Evolutionary conservation across 345 rosid genomes (phyloP).

Genomic region (Lenwebbia sp.): DNA sequence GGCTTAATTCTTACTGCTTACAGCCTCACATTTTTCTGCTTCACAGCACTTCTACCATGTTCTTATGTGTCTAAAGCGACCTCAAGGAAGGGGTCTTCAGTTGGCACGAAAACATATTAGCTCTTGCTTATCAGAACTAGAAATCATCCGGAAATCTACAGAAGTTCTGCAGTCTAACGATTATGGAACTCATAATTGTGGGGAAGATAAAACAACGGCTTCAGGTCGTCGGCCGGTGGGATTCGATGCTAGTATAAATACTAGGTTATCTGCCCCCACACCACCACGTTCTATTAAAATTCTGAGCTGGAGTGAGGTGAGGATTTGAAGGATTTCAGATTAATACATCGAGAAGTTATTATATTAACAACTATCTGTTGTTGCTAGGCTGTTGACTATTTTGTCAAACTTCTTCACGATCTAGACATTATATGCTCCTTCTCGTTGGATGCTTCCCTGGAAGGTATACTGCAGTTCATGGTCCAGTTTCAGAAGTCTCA

Average conservation of each 20-base stretch:
- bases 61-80: slow-evolving; percentile 74
- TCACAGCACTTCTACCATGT: slow-evolving; percentile 89
- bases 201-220: slow-evolving; percentile 75
- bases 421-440: slow-evolving; percentile 70
- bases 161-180: slow-evolving; percentile 32
- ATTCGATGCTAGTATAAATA: slow-evolving; percentile 82
- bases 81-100: slow-evolving; percentile 93
- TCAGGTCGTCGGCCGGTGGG: slow-evolving; percentile 76
- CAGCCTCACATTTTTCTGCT: slow-evolving; percentile 6
- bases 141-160: slow-evolving; percentile 38
- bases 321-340: background rate
- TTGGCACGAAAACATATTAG: slow-evolving; percentile 87
- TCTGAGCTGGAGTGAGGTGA: slow-evolving; percentile 81
- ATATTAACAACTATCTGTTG: background rate
- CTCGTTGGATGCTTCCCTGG: slow-evolving; percentile 58
- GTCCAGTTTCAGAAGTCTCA: slow-evolving; percentile 78
- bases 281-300: slow-evolving; percentile 91
- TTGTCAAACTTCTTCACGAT: slow-evolving; percentile 83
- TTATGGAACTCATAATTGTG: slow-evolving; percentile 21
- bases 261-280: slow-evolving; percentile 83
- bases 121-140: slow-evolving; percentile 73
- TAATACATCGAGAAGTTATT: background rate
- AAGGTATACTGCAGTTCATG: slow-evolving; percentile 60
- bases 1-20: background rate
- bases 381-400: slow-evolving; percentile 76